Evolutionary conservation across 352 stramenopile genomes (phyloP).

Genomic region (Globisporangium carolinianum): DNA sequence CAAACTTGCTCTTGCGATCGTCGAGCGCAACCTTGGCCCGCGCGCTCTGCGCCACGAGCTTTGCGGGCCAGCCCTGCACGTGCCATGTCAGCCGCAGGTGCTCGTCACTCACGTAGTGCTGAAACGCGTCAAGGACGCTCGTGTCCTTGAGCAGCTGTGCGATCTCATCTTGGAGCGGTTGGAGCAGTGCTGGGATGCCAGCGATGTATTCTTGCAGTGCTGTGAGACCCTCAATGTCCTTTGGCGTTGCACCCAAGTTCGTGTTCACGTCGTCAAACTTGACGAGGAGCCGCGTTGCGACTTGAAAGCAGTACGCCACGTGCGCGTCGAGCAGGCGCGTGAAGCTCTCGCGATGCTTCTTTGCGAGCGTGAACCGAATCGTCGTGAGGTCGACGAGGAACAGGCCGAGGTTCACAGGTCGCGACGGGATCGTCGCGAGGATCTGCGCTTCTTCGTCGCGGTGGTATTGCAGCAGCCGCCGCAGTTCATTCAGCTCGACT

Average conservation of each 20-base stretch:
- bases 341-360: constrained; percentile 79
- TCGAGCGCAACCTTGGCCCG: constrained; percentile 73
- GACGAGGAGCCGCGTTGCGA: constrained; percentile 57
- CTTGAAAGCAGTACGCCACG: constrained; percentile 52
- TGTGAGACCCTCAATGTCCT: constrained; percentile 90
- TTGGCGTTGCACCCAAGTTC: constrained; percentile 69
- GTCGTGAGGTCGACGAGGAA: constrained; percentile 78
- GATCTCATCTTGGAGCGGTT: constrained; percentile 79
- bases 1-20: constrained; percentile 82
- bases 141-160: constrained; percentile 76
- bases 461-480: constrained; percentile 54
- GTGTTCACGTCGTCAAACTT: constrained; percentile 87
- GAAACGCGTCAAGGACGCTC: constrained; percentile 74
- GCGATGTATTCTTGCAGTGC: constrained; percentile 85
- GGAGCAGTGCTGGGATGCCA: constrained; percentile 55
- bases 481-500: constrained; percentile 71
- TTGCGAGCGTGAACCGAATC: constrained; percentile 61
- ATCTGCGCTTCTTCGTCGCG: constrained; percentile 61
- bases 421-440: constrained; percentile 55
- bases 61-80: constrained; percentile 86
- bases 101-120: constrained; percentile 77
- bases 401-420: constrained; percentile 64
- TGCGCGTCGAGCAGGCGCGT: constrained; percentile 66
- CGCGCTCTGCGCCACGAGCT: constrained; percentile 76
- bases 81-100: constrained; percentile 87